Evolutionary conservation across 257 asterid species (phyloP).

Genomic region (Solanum chilense): DNA sequence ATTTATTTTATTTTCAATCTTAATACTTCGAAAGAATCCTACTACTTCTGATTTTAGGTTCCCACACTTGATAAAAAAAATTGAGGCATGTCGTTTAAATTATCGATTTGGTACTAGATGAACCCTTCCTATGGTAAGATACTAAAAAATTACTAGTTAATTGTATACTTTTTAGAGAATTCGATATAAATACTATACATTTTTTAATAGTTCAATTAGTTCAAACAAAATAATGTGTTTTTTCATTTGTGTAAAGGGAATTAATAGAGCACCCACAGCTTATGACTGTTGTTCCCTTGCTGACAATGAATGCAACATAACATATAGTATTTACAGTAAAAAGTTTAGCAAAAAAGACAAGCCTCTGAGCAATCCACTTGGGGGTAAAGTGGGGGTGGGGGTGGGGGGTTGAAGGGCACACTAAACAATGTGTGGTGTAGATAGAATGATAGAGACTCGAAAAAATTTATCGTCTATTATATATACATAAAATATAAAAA

Average conservation of each 20-base stretch:
- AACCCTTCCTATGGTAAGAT: not conserved
- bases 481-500: no score
- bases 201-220: not conserved
- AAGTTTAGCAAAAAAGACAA: not conserved
- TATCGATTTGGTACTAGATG: not conserved
- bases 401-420: not conserved
- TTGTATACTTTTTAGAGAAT: not conserved
- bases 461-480: not conserved
- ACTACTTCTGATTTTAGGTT: not conserved
- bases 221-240: not conserved
- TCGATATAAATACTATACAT: not conserved
- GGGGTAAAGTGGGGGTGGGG: no score
- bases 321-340: not conserved
- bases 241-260: not conserved
- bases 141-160: no score
- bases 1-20: no score
- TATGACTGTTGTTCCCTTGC: not conserved
- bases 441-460: not conserved
- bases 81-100: not conserved
- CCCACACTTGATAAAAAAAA: not conserved
- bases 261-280: not conserved
- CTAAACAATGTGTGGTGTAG: not conserved
- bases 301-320: not conserved
- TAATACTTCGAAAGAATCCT: not conserved
- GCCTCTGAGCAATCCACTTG: not conserved